Percentiles rank a stretch among this genome's conserved stretches.
Evolutionary conservation across 345 rosid genomes (phyloP).

Genomic region (Garcia nutans): DNA sequence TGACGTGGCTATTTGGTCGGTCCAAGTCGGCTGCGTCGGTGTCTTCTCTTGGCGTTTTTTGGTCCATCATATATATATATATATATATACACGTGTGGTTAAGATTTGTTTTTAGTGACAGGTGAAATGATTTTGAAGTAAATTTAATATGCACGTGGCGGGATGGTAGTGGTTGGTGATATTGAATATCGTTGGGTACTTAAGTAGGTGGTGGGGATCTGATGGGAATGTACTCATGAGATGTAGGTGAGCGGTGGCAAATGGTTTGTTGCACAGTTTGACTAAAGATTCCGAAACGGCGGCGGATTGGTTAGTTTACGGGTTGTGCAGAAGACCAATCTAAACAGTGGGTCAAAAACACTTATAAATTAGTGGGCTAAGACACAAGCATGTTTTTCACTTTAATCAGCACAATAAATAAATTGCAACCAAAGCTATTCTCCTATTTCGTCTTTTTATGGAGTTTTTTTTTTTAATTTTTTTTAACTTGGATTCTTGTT

Average conservation of each 20-base stretch:
- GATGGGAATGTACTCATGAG: neutral
- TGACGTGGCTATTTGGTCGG: slow-evolving; percentile 33
- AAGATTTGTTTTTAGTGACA: neutral
- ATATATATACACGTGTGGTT: no score
- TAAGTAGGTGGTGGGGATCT: neutral
- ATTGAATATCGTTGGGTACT: neutral
- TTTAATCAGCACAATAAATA: no score
- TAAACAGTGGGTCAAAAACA: slow-evolving; percentile 10
- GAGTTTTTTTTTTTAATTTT: no score
- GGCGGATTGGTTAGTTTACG: neutral
- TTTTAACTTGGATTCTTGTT: no score
- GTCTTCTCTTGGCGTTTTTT: slow-evolving; percentile 23
- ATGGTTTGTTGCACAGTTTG: slow-evolving; percentile 5
- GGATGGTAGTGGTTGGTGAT: neutral
- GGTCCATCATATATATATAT: no score
- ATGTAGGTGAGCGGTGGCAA: slow-evolving; percentile 4
- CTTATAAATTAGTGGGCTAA: neutral
- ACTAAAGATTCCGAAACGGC: slow-evolving; percentile 4
- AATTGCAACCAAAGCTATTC: no score
- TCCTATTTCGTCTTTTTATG: no score
- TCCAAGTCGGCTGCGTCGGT: slow-evolving; percentile 31
- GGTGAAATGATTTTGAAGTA: no score
- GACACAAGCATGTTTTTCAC: no score
- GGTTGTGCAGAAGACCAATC: neutral
- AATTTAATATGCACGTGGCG: neutral